phyloP scores from a whole-genome alignment of 169 alveolate species.

The Cryptosporidium sp. region DNA sequence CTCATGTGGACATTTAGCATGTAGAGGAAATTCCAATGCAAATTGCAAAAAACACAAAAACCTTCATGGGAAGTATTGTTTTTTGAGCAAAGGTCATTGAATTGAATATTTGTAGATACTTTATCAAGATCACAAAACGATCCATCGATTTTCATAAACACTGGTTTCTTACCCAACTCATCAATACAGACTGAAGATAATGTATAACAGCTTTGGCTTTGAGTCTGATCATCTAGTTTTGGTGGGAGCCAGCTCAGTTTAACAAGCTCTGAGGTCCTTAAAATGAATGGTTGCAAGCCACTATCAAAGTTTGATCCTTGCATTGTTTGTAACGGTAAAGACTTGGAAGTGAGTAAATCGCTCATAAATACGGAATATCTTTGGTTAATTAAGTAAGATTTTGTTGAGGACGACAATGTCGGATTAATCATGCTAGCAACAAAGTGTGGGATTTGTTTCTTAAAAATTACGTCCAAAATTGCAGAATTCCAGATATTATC shows the following conservation, averaged over 20 bases:
- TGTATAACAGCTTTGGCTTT: background rate
- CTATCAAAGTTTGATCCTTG: background rate
- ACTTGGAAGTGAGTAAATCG: background rate
- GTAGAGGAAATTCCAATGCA: slow-evolving; percentile 45
- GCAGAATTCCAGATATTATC: slow-evolving; percentile 54
- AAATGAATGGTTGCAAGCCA: background rate
- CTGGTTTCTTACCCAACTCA: slow-evolving; percentile 12
- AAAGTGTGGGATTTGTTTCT: slow-evolving; percentile 51
- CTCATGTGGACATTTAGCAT: slow-evolving; percentile 5
- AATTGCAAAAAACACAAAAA: slow-evolving; percentile 23
- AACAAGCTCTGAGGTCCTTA: slow-evolving; percentile 20
- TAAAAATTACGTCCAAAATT: slow-evolving; percentile 12
- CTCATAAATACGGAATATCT: background rate
- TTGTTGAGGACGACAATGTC: background rate
- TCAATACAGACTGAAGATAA: slow-evolving; percentile 6
- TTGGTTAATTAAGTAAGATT: background rate
- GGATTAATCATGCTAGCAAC: slow-evolving; percentile 32
- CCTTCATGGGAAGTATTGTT: background rate
- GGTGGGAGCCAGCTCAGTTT: slow-evolving; percentile 51
- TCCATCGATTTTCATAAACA: slow-evolving; percentile 28
- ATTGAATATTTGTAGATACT: background rate
- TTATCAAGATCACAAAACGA: slow-evolving; percentile 3
- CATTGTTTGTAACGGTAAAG: background rate
- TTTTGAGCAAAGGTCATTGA: slow-evolving; percentile 21
- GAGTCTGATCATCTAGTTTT: background rate